Evolutionary conservation across 331 rosid species (phyloP), one percentile per base, ranked within the genome.

Genomic region (Rosa hybrid): DNA sequence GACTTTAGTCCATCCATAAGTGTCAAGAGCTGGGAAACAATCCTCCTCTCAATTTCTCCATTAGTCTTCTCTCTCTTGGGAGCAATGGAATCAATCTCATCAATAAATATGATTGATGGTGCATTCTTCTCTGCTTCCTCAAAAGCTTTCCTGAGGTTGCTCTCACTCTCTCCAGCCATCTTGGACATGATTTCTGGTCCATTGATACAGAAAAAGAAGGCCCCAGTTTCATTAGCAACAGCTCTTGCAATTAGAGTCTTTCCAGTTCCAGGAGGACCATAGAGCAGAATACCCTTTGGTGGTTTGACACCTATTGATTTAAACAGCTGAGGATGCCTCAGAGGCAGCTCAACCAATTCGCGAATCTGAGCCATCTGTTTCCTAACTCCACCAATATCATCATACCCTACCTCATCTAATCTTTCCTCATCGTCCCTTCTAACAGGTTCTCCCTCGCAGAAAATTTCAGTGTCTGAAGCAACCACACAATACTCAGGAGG

Each of bases 21-120:
- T 11, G 78, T 75, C 78, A 75, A 41, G 18, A 75, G 78, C 39
- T 75, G 78, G 14, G 78, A 75, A 75, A 75, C 78, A 75, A 75
- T 75, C 51, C 78, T 75, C 68, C 69, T 75, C 68, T 75, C 78
- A 53, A 75, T 46, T 57, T 75, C 54, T 53, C 78, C 68, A 5
- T 57, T 39, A 1, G 78, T 56, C 78, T 75, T 75, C 2, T 75
- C 78, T 53, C 77, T 53, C 39, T 73, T 73, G 25, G 77, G 77
- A 54, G 77, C 77, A 74, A 74, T 54, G 0, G 67, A 74, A 18
- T 53, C 67, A 20, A 74, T 74, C 78, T 74, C 78, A 74, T 74
- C 50, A 9, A 74, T 53, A 74, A 74, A 56, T n/a, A 74, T 56
- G 12, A 65, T 65, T 7, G 71, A 65, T 6, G 71, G 46, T 2